Percentiles rank a stretch among this genome's conserved stretches.
phyloP scores from a whole-genome alignment of 164 flowering plant species.

The Saururus chinensis region DNA sequence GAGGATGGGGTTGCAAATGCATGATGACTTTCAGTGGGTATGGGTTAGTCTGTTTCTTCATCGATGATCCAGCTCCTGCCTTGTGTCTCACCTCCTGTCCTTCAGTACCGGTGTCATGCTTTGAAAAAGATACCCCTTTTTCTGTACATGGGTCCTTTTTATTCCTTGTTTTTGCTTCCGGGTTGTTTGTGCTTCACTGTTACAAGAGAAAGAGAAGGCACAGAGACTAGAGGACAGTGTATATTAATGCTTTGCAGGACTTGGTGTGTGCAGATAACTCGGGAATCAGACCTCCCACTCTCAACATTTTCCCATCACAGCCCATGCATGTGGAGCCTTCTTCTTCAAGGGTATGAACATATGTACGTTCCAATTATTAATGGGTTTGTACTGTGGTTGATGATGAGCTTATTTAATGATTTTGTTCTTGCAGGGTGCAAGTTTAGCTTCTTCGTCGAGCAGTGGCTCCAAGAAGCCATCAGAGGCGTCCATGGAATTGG shows the following conservation, averaged over 20 bases:
- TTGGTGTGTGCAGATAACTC: conserved; percentile 41
- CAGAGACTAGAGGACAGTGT: neutral
- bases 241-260: conserved; percentile 4
- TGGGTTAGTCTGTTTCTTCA: neutral
- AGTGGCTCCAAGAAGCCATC: conserved; percentile 58
- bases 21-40: conserved; percentile 14
- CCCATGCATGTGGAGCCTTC: conserved; percentile 97
- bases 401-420: neutral
- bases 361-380: neutral
- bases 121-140: conserved; percentile 1
- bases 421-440: conserved; percentile 29
- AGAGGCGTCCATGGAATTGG: conserved; percentile 65
- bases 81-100: conserved; percentile 5
- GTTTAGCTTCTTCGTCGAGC: conserved; percentile 32
- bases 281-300: conserved; percentile 84
- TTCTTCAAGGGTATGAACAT: conserved; percentile 27
- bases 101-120: conserved; percentile 6
- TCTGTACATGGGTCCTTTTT: conserved; percentile 1
- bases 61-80: neutral
- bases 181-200: neutral
- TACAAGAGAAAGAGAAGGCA: neutral
- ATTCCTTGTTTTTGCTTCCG: neutral
- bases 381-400: neutral
- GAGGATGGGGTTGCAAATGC: conserved; percentile 20
- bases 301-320: conserved; percentile 97